These are phyloP conservation scores for Hydrangea macrophylla DNA, from an alignment of 148 eudicot genomes.

Conservation along the genomic window DNA sequence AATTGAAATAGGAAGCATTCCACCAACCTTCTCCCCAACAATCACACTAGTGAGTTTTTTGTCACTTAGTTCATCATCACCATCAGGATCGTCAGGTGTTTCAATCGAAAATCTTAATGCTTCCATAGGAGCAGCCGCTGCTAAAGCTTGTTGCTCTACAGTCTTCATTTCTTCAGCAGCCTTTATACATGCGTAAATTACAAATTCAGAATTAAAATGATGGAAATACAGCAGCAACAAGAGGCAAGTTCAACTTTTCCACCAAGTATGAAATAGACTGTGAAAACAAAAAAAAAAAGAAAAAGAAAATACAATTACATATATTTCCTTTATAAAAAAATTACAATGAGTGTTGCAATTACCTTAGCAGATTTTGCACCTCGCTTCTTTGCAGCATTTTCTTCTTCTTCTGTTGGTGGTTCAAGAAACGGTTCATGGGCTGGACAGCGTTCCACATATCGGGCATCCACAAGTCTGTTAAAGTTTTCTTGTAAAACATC, in stretches of 20 bases:
- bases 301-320: background rate
- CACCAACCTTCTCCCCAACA: constrained; percentile 63
- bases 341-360: background rate
- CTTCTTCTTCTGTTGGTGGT: constrained; percentile 43
- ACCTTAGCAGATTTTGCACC: constrained; percentile 57
- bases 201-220: background rate
- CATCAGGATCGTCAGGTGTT: constrained; percentile 28
- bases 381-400: constrained; percentile 41
- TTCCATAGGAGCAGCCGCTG: constrained; percentile 68
- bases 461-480: constrained; percentile 50
- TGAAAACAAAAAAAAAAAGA: no score
- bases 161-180: constrained; percentile 31
- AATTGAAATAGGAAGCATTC: constrained; percentile 2
- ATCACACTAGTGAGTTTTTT: constrained; percentile 17
- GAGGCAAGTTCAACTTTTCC: background rate
- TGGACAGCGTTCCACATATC: constrained; percentile 77
- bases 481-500: constrained; percentile 51
- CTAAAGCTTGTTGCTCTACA: constrained; percentile 62
- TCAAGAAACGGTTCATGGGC: constrained; percentile 62
- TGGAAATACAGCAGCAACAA: background rate
- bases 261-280: background rate
- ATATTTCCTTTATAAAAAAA: background rate
- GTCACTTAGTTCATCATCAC: constrained; percentile 29
- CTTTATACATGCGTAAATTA: constrained; percentile 21
- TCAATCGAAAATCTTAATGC: constrained; percentile 55